Conservation (phyloP, 2,329 filamentous ascomycete genomes). For the Mycosphaerelloides madeirae region DNA sequence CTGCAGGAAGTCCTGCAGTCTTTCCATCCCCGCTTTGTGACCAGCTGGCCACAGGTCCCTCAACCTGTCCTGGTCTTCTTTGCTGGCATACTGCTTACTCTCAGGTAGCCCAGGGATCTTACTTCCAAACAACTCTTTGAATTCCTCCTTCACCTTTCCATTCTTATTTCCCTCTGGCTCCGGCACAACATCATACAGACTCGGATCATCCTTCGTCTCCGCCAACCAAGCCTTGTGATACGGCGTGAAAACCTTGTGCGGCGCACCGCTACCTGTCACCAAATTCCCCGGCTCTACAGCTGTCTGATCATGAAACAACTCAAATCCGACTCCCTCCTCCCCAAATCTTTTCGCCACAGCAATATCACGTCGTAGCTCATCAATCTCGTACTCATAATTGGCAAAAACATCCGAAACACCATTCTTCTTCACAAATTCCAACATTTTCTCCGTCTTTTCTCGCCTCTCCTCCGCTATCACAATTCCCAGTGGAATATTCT, state of each 20-base stretch:
- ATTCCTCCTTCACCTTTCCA: conserved; percentile 45
- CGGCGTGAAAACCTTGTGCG: conserved; percentile 50
- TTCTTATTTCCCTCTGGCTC: conserved; percentile 38
- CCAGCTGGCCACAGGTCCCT: conserved; percentile 45
- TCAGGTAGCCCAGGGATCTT: conserved; percentile 36
- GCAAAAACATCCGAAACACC: conserved; percentile 45
- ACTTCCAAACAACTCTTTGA: conserved; percentile 56
- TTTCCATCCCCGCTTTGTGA: conserved; percentile 39
- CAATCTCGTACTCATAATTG: conserved; percentile 80
- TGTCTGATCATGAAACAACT: conserved; percentile 47
- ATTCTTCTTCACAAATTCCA: conserved; percentile 43
- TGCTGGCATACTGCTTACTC: conserved; percentile 38
- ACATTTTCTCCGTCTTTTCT: conserved; percentile 39
- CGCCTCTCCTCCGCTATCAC: conserved; percentile 40
- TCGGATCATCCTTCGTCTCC: conserved; percentile 39
- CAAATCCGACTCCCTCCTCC: conserved; percentile 37
- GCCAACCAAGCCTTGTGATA: conserved; percentile 47
- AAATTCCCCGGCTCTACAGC: conserved; percentile 45
- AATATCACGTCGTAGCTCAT: conserved; percentile 64
- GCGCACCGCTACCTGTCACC: conserved; percentile 39
- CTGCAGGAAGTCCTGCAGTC: conserved; percentile 38
- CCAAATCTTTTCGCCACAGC: conserved; percentile 37
- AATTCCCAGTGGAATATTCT: conserved; percentile 48
- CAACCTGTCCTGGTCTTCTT: conserved; percentile 38
- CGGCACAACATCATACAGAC: conserved; percentile 40